Evolutionary conservation across 768 basidiomycete genomes (phyloP), one percentile per base, ranked within the genome.

Genomic region (Saitozyma sp.): DNA sequence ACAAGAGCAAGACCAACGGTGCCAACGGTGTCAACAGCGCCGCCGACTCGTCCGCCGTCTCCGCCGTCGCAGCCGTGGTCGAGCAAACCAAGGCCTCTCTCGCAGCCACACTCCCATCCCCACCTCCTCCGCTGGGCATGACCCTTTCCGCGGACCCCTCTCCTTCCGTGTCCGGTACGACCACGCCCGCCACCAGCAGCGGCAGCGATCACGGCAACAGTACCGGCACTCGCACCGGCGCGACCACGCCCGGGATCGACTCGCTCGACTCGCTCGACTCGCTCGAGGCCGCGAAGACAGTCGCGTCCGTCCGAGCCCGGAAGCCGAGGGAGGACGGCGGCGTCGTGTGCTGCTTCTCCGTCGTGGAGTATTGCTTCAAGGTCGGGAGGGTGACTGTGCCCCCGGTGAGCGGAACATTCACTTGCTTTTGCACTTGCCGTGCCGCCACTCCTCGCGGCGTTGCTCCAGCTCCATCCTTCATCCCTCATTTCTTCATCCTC

Each of bases 311-410:
- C 5, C 54, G 61, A 9, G 29, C 54, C 10, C 10, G 65, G n/a
- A 41, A 50, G 20, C 56, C 65, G 0, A 62, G 75, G 38, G 46
- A 20, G 10, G 75, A 76, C 41, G 75, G 75, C 20, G 75, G 75
- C 8, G 62, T 76, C 11, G 75, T 76, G 2, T 68, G 70, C 50
- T 70, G 68, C 62, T 17, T 70, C 17, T 68, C 65, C 13, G 65
- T 76, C 3, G 67, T 56, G 42, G 72, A 73, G 51, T 73, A 73
- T 45, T 71, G 70, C 57, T 74, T 71, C 71, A 76, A 76, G 60
- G 61, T 72, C 41, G 75, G 72, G 40, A 45, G 75, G 46, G 68
- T 71, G n/a, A 76, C 75, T 1, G 60, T 76, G 38, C 75, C 75
- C 11, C 75, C 75, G 20, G 74, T 76, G 46, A 69, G 74, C 29